Conservation (phyloP, 1,284 basidiomycete species). For the Puccinia coronata region DNA sequence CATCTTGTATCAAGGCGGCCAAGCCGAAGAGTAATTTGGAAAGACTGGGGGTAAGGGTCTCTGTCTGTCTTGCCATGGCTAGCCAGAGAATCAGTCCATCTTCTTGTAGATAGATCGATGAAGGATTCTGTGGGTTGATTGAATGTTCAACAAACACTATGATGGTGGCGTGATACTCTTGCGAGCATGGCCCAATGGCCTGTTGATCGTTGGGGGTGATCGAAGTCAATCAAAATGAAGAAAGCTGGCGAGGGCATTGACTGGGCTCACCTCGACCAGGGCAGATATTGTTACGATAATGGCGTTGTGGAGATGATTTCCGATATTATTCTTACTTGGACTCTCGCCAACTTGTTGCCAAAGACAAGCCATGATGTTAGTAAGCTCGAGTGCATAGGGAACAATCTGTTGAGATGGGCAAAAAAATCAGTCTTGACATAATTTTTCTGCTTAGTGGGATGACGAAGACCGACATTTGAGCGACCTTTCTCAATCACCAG, state of each 20-base stretch:
- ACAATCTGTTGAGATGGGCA: conserved; percentile 10
- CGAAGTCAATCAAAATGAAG: too few relatives aligned
- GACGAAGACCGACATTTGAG: background rate
- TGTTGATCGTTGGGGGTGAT: background rate
- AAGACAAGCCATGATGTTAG: conserved; percentile 24
- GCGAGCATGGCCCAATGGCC: conserved; percentile 25
- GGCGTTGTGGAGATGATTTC: conserved; percentile 36
- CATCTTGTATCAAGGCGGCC: conserved; percentile 8
- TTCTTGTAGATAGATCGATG: conserved; percentile 41
- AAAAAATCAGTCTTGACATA: background rate
- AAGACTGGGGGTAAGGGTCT: conserved; percentile 29
- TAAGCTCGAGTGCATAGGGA: conserved; percentile 35
- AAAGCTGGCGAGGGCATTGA: too few relatives aligned
- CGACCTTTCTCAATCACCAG: conserved; percentile 40
- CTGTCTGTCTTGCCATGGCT: conserved; percentile 27
- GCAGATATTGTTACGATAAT: conserved; percentile 41
- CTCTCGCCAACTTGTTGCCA: conserved; percentile 46
- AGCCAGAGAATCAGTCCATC: conserved; percentile 44
- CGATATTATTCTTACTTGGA: conserved; percentile 42
- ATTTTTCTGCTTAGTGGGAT: background rate
- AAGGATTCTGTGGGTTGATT: conserved; percentile 30
- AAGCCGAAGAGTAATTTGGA: conserved; percentile 21
- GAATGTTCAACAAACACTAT: conserved; percentile 32
- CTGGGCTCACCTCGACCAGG: conserved; percentile 29
- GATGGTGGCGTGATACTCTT: conserved; percentile 30